These are phyloP conservation scores for Spiraea crenata DNA, from an alignment of 331 rosid species.

Conservation along the genomic window DNA sequence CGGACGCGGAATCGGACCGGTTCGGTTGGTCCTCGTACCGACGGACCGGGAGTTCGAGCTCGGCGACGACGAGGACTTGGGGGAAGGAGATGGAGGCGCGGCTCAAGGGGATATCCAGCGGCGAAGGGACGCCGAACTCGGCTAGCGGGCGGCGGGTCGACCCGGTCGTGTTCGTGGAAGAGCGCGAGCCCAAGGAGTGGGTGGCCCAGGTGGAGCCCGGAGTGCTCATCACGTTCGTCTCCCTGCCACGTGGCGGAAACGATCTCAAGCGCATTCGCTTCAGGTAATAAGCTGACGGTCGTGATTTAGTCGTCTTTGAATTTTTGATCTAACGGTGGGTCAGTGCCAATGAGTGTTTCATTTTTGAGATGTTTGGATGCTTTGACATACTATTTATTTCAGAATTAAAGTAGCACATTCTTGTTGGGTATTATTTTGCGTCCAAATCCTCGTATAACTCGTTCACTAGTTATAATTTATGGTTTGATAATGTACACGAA, in stretches of 20 bases:
- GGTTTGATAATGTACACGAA: too few species aligned
- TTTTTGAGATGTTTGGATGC: conserved; percentile 8
- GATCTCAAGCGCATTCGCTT: conserved; percentile 93
- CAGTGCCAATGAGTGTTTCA: neutral
- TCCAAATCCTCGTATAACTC: neutral
- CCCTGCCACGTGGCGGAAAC: conserved; percentile 90
- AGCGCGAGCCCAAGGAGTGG: conserved; percentile 90
- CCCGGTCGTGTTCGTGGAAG: conserved; percentile 84
- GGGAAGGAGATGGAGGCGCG: conserved; percentile 96
- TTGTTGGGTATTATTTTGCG: neutral
- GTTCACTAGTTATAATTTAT: too few species aligned
- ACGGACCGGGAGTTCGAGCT: conserved; percentile 79
- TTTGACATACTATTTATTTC: neutral
- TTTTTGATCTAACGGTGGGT: conserved; percentile 23
- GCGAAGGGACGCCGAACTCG: conserved; percentile 90
- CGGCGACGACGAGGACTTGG: conserved; percentile 72
- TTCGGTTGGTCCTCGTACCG: conserved; percentile 74
- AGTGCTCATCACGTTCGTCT: conserved; percentile 82
- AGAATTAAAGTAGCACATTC: too few species aligned
- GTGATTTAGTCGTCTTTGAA: neutral
- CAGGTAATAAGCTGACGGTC: conserved; percentile 50
- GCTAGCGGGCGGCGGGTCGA: conserved; percentile 75
- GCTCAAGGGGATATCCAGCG: conserved; percentile 90
- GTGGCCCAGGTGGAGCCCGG: conserved; percentile 97
- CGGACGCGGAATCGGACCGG: conserved; percentile 77